Conservation (phyloP, 345 rosid genomes). For the Corchorus capsularis region DNA sequence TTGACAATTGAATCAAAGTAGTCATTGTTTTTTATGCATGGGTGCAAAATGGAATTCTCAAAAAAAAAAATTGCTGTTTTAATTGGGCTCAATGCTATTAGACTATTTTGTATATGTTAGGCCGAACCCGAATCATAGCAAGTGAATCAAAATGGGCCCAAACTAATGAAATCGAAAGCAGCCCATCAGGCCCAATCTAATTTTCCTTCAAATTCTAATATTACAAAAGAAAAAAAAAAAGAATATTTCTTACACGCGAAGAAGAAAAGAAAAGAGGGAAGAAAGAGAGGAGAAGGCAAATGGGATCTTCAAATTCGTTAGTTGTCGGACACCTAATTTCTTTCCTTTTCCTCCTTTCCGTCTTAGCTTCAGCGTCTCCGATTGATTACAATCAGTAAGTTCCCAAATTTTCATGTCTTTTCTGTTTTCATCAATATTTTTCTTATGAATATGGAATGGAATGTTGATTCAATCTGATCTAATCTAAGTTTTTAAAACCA, state of each 20-base stretch:
- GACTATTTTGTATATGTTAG: too few relatives aligned
- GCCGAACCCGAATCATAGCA: too few relatives aligned
- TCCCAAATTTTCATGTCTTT: background rate
- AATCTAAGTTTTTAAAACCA: background rate
- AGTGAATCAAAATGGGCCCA: too few relatives aligned
- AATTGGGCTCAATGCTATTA: too few relatives aligned
- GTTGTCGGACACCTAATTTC: slow-evolving; percentile 22
- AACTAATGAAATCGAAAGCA: too few relatives aligned
- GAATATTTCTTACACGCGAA: background rate
- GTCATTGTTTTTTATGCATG: too few relatives aligned
- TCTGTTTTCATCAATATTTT: background rate
- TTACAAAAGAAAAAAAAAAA: background rate
- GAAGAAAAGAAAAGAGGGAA: background rate
- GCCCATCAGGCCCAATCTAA: too few relatives aligned
- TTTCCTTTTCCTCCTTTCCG: slow-evolving; percentile 26
- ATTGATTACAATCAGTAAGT: slow-evolving; percentile 30
- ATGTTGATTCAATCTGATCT: background rate
- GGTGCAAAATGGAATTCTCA: too few relatives aligned
- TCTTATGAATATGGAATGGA: background rate
- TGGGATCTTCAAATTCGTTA: slow-evolving; percentile 31
- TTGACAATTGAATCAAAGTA: too few relatives aligned
- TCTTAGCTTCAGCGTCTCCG: slow-evolving; percentile 20
- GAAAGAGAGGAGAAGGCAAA: slow-evolving; percentile 23
- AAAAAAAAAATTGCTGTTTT: too few relatives aligned
- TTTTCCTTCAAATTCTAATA: too few relatives aligned